phyloP scores from a whole-genome alignment of 75 land plant species.

The Sequoia sempervirens region DNA sequence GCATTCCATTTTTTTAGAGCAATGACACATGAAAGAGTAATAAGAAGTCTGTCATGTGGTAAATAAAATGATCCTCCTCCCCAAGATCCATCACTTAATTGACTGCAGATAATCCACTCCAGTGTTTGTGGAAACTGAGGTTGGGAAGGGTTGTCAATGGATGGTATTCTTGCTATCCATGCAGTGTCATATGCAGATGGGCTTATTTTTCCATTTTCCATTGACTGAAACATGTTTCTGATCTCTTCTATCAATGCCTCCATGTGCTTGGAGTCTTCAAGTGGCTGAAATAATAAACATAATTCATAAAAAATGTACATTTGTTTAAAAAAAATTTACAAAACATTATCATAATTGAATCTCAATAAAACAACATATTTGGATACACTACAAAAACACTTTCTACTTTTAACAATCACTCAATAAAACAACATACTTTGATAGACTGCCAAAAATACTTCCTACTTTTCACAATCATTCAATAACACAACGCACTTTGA shows the following conservation, averaged over 20 bases:
- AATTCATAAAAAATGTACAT: no score
- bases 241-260: not conserved
- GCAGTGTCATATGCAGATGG: constrained; percentile 13
- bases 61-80: not conserved
- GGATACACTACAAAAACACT: no score
- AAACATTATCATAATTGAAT: no score
- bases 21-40: not conserved
- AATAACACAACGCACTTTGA: no score
- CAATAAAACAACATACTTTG: no score
- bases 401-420: no score
- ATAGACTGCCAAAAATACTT: no score
- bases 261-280: not conserved
- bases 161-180: constrained; percentile 10
- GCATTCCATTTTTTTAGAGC: not conserved
- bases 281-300: no score
- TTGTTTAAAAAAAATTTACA: no score
- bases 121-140: constrained; percentile 29
- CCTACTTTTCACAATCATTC: no score
- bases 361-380: no score
- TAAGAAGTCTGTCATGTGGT: not conserved
- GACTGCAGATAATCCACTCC: not conserved
- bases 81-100: not conserved
- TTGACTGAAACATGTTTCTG: not conserved
- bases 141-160: not conserved
- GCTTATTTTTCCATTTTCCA: not conserved